phyloP scores from a whole-genome alignment of 2,329 filamentous ascomycete genomes.

The Penicillium olsonii region DNA sequence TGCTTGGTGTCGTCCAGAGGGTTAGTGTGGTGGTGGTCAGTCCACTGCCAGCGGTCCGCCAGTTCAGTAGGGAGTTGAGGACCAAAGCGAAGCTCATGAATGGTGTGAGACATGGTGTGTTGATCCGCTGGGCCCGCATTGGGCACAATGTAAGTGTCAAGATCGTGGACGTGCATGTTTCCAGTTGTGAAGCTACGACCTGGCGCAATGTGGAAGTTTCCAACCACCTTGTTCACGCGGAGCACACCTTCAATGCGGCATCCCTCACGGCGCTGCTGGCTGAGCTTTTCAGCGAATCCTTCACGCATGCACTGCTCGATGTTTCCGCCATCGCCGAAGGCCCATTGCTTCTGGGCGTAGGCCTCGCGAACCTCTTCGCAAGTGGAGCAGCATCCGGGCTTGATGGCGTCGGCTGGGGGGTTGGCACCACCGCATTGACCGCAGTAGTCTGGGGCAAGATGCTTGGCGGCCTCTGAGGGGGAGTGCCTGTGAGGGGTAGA shows the following conservation, averaged over 20 bases:
- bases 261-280: constrained; percentile 84
- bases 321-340: constrained; percentile 86
- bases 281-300: constrained; percentile 86
- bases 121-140: constrained; percentile 58
- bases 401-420: constrained; percentile 68
- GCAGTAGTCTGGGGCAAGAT: constrained; percentile 90
- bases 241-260: constrained; percentile 91
- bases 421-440: constrained; percentile 85
- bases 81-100: constrained; percentile 90
- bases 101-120: constrained; percentile 85
- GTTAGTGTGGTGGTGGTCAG: constrained; percentile 81
- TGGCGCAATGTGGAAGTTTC: constrained; percentile 97
- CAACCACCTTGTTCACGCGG: constrained; percentile 96
- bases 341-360: constrained; percentile 87
- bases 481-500: constrained; percentile 56
- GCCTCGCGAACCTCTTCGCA: constrained; percentile 96
- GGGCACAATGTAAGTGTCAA: constrained; percentile 89
- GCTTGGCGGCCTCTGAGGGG: constrained; percentile 67
- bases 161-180: constrained; percentile 96
- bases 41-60: constrained; percentile 67
- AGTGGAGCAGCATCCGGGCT: constrained; percentile 92
- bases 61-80: constrained; percentile 80
- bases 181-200: constrained; percentile 94
- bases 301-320: constrained; percentile 96
- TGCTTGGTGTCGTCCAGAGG: constrained; percentile 82